A percentile compares a stretch with the other conserved stretches of the same genome.
Evolutionary conservation across 2,329 filamentous ascomycete species (phyloP).

Genomic region (Aspergillus quadricinctus): DNA sequence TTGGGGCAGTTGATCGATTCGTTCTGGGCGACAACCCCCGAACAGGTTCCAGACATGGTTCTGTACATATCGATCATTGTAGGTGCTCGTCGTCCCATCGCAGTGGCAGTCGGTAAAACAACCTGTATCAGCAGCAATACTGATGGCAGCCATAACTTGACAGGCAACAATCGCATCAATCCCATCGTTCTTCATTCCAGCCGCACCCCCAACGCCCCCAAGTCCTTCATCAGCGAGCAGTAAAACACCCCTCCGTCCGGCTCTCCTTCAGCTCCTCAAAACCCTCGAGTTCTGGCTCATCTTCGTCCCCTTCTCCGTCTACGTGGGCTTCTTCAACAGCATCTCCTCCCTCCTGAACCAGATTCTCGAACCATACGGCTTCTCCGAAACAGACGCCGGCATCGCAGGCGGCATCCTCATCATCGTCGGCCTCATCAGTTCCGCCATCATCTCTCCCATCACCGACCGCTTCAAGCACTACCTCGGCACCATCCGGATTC

Average conservation of each 20-base stretch:
- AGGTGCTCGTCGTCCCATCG: slow-evolving; percentile 31
- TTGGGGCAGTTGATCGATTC: slow-evolving; percentile 84
- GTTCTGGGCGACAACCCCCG: slow-evolving; percentile 61
- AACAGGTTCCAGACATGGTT: slow-evolving; percentile 73
- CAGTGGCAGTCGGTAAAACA: neutral
- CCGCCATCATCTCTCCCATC: slow-evolving; percentile 74
- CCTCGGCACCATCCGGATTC: slow-evolving; percentile 64
- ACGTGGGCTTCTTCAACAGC: slow-evolving; percentile 92
- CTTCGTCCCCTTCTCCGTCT: slow-evolving; percentile 73
- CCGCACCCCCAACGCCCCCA: slow-evolving; percentile 70
- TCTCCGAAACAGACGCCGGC: slow-evolving; percentile 76
- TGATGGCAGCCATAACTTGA: neutral
- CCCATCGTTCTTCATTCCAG: slow-evolving; percentile 77
- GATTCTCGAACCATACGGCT: slow-evolving; percentile 81
- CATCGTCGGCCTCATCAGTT: slow-evolving; percentile 72
- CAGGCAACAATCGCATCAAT: slow-evolving; percentile 62
- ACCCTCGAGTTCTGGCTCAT: slow-evolving; percentile 76
- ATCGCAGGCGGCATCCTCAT: slow-evolving; percentile 88
- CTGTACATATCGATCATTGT: slow-evolving; percentile 81
- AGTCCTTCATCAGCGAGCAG: slow-evolving; percentile 61
- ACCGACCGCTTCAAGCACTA: slow-evolving; percentile 82
- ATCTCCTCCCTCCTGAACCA: slow-evolving; percentile 85
- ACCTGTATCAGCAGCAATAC: neutral
- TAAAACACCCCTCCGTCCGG: slow-evolving; percentile 50
- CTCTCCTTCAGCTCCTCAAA: slow-evolving; percentile 51